Base-by-base conservation (phyloP, 2,329 filamentous ascomycete species). In the Rutstroemia sp. region DNA sequence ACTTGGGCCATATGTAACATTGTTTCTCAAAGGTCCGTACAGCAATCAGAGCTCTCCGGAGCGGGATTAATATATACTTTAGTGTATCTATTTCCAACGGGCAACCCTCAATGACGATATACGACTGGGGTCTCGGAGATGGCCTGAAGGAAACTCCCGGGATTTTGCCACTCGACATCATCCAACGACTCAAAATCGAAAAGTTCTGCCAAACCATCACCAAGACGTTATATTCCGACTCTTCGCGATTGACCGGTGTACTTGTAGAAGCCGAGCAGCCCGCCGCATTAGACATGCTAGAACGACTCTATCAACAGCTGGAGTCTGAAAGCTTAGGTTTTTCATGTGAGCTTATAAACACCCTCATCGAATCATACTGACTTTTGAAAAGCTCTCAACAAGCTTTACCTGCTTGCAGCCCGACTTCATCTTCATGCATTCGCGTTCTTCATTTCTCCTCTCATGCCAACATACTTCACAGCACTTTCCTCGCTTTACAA, bases 1-100 rank as follows among this genome's bases (percentile, higher is more conserved):
- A 87, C 84, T 2, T 87, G 84, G 84, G 82, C 81, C 2, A 77
- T 83, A 25, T 85, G 83, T 70, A 87, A 87, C 65, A 80, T 85
- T 60, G 82, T 86, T 50, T 82, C 83, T 18, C 83, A 87, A 64
- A 80, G 81, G 79, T 81, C 44, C 42, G 19, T 50, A 14, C 4
- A 34, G 5, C 16, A 8, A 7, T 21, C 12, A n/a, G 3, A 21
- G 14, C 18, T 18, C 4, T 1, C 4, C 7, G 9, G 12, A 34
- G 25, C 19, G 16, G 1, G 23, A 44, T 23, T 50, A 19, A 55
- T 8, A 10, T 27, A 7, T 0, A 27, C 7, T 8, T 4, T 42
- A 82, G 79, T 52, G 81, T 86, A 57, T 81, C 81, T 16, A 86
- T 82, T n/a, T 81, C 82, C n/a, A 82, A 85, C 66, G 84, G 84